These are phyloP conservation scores for Ustilago bromivora DNA, from an alignment of 1,284 basidiomycete genomes.

Conservation along the genomic window DNA sequence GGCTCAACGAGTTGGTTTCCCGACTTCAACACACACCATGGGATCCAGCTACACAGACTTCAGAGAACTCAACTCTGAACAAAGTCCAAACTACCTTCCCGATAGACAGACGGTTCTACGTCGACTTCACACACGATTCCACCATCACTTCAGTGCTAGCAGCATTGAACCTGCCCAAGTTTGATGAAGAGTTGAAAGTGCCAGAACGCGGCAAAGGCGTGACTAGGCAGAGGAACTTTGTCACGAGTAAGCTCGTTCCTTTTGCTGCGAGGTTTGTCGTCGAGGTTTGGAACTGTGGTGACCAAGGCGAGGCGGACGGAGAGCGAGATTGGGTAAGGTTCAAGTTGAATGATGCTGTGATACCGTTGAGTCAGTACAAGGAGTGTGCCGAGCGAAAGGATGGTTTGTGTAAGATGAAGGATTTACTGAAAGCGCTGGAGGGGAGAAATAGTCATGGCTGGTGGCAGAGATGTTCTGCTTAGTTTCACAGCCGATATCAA, in stretches of 20 bases:
- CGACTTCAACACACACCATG: constrained; percentile 50
- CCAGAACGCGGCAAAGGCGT: constrained; percentile 31
- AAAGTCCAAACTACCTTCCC: constrained; percentile 58
- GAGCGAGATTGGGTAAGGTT: constrained; percentile 27
- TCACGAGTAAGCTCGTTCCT: constrained; percentile 58
- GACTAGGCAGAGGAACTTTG: constrained; percentile 33
- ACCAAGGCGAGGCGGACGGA: not conserved
- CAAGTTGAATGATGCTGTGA: constrained; percentile 61
- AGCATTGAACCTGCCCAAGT: constrained; percentile 50
- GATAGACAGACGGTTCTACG: constrained; percentile 60
- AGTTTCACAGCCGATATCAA: not conserved
- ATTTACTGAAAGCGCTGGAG: constrained; percentile 46
- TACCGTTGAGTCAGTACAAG: constrained; percentile 56
- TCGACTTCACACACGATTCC: constrained; percentile 68
- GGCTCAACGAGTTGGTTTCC: constrained; percentile 72
- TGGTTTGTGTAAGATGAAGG: constrained; percentile 53
- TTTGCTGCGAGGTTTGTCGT: constrained; percentile 64
- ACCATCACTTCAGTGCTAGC: constrained; percentile 62
- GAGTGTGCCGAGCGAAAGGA: constrained; percentile 51
- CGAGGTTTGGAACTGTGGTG: constrained; percentile 55
- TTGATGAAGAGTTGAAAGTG: constrained; percentile 28
- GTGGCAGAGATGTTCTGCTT: constrained; percentile 39
- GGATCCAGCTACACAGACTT: constrained; percentile 53
- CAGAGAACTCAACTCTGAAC: constrained; percentile 65
- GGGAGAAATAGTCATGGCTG: constrained; percentile 51